Base-by-base conservation (phyloP, 148 eudicot species). In the Rhododendron mucronatum region DNA sequence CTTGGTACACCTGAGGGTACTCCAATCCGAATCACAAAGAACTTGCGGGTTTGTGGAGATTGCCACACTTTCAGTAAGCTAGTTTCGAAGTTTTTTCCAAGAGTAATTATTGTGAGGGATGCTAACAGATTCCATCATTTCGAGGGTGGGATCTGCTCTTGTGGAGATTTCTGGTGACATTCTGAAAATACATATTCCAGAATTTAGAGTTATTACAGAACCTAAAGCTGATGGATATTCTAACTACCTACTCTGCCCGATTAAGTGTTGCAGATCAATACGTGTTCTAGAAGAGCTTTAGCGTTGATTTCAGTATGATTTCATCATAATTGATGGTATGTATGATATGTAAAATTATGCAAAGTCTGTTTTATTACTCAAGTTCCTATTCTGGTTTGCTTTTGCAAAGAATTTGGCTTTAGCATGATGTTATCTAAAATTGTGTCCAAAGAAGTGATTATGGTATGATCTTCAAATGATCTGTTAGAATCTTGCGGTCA, bases 111-210 rank as follows among this genome's bases (percentile, higher is more conserved):
- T 23, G 92, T 94, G 28, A 90, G 99, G 82, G 99, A 96, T 92
- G 93, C 96, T 82, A 95, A 91, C 79, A 91, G 99, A 91, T 95
- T 96, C 88, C 99, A 96, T 87, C 97, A 90, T 90, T 96, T 96
- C 84, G 86, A 59, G 82, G 84, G 82, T 84, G 98, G 97, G 55
- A 89, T 85, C 48, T 96, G 99, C 80, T 95, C 98, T 23, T 96
- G 99, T 92, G 90, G 93, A 53, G 98, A 94, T 90, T 92, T 95
- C 86, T 96, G 99, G 97, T 96, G 91, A 96, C 9, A 16, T 8
- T 83, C 51, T 53, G 55, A 55, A 53, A 67, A 21, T 11, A 28
- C 37, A 63, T 78, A 73, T 48, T 80, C 51, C 7, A 87, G 85
- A 30, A 6, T 63, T 63, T 79, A 35, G 26, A 57, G 14, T 69